These are phyloP conservation scores for Saccharum spontaneum DNA, from an alignment of 176 grass and related monocot genomes.

Conservation along the genomic window DNA sequence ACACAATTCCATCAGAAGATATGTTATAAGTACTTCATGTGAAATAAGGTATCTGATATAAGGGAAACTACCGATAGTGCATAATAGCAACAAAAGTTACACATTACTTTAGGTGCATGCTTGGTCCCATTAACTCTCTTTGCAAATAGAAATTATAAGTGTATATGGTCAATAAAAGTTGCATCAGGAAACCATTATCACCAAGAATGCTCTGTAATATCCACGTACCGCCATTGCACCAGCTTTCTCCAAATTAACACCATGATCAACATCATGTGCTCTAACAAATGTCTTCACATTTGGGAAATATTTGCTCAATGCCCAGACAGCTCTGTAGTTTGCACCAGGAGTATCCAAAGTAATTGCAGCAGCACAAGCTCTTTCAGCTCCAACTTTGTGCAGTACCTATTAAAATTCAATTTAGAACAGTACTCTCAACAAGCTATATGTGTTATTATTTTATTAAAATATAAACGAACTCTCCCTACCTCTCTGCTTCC, in stretches of 20 bases:
- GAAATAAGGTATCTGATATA: conserved; percentile 16
- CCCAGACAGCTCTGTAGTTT: conserved; percentile 98
- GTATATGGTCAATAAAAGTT: conserved; percentile 4
- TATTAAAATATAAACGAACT: neutral
- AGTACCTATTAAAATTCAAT: conserved; percentile 62
- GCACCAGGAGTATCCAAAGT: conserved; percentile 98
- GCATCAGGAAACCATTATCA: neutral
- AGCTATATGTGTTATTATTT: neutral
- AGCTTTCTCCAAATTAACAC: conserved; percentile 98
- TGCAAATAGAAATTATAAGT: neutral
- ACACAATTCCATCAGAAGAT: neutral
- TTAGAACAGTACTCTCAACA: conserved; percentile 19
- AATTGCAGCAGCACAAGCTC: conserved; percentile 96
- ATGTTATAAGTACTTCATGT: neutral
- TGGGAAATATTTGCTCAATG: conserved; percentile 95
- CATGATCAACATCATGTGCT: conserved; percentile 98
- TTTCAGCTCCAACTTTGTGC: conserved; percentile 98
- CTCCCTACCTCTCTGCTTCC: conserved; percentile 87
- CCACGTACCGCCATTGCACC: conserved; percentile 89
- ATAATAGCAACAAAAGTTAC: conserved; percentile 3
- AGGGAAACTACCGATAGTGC: neutral
- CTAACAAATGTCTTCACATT: conserved; percentile 97
- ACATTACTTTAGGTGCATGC: neutral
- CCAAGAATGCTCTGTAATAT: conserved; percentile 16
- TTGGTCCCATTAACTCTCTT: neutral